phyloP scores from a whole-genome alignment of 441 rosid species.

The Kokia cookei region DNA sequence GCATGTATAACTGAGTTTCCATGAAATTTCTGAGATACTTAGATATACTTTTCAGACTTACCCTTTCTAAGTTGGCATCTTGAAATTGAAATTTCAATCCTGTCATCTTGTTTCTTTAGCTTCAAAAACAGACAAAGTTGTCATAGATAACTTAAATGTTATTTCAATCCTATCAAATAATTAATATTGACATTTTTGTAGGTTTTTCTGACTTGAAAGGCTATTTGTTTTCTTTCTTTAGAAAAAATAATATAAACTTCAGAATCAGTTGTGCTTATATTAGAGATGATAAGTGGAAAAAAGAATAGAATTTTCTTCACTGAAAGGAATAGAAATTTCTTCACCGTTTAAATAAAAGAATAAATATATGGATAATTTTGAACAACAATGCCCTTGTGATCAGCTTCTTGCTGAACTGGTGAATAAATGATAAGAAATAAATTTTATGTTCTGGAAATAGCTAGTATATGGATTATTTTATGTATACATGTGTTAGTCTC shows the following conservation, averaged over 20 bases:
- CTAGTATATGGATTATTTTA: no score
- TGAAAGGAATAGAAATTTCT: no score
- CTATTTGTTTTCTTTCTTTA: background rate
- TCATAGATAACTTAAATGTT: background rate
- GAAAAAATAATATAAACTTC: background rate
- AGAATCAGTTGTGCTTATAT: background rate
- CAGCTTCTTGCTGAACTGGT: no score
- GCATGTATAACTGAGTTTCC: background rate
- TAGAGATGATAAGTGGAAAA: slow-evolving; percentile 26
- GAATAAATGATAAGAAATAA: no score
- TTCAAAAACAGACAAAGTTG: background rate
- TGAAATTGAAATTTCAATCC: background rate
- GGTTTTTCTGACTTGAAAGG: background rate
- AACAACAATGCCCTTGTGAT: no score
- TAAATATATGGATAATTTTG: no score
- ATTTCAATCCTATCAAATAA: background rate
- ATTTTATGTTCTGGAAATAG: no score
- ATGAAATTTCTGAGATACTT: background rate
- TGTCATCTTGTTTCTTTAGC: background rate
- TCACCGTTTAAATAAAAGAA: background rate
- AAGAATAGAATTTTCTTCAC: slow-evolving; percentile 4
- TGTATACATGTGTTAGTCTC: no score
- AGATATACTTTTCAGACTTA: background rate
- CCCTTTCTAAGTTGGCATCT: background rate
- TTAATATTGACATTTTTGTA: background rate